phyloP scores from a whole-genome alignment of 768 basidiomycete species.

The Royoungia palumana region DNA sequence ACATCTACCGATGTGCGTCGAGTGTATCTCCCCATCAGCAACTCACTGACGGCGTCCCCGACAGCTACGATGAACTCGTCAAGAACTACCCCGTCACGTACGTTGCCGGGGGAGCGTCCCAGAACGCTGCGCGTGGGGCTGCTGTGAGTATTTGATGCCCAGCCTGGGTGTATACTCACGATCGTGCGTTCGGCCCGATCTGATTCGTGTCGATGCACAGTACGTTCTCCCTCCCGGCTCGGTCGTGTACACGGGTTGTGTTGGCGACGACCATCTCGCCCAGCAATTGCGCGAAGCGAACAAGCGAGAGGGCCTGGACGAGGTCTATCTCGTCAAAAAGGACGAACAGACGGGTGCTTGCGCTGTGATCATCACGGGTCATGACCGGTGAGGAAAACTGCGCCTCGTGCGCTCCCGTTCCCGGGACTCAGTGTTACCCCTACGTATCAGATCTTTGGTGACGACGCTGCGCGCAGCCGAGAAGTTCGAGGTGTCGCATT shows the following conservation, averaged over 20 bases:
- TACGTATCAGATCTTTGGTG: slow-evolving; percentile 71
- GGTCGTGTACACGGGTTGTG: slow-evolving; percentile 92
- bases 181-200: slow-evolving; percentile 11
- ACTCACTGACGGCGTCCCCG: background rate
- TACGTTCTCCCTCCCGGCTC: slow-evolving; percentile 86
- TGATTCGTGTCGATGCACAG: slow-evolving; percentile 37
- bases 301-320: slow-evolving; percentile 82
- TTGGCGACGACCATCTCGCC: slow-evolving; percentile 91
- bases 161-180: background rate
- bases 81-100: slow-evolving; percentile 75
- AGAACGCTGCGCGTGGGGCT: slow-evolving; percentile 95
- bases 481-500: slow-evolving; percentile 78
- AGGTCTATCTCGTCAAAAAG: slow-evolving; percentile 86
- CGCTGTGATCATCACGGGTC: slow-evolving; percentile 91
- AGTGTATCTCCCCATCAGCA: background rate
- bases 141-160: slow-evolving; percentile 58
- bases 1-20: slow-evolving; percentile 72
- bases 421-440: background rate
- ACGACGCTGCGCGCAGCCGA: slow-evolving; percentile 91
- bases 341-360: slow-evolving; percentile 94
- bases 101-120: slow-evolving; percentile 95
- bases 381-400: slow-evolving; percentile 62
- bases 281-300: slow-evolving; percentile 87
- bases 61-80: slow-evolving; percentile 86
- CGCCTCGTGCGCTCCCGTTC: background rate